These are phyloP conservation scores for Diaporthe velutina DNA, from an alignment of 2,329 filamentous ascomycete genomes.

Conservation along the genomic window DNA sequence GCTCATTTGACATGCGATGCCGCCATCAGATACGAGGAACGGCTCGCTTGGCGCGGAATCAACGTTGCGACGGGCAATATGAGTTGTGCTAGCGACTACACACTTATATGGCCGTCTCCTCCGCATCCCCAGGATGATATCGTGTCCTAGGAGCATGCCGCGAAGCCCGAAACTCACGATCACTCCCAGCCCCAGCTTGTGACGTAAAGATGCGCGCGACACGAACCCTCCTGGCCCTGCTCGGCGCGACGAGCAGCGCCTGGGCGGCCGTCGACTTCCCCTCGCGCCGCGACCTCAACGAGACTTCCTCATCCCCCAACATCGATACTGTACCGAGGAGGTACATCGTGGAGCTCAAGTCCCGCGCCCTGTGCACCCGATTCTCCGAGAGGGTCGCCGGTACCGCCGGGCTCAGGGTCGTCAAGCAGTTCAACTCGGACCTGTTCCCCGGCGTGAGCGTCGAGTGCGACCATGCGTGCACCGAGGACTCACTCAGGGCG, in stretches of 20 bases:
- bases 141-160: neutral
- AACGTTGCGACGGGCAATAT: neutral
- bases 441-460: constrained; percentile 38
- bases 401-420: constrained; percentile 1
- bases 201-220: constrained; percentile 8
- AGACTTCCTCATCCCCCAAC: neutral
- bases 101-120: neutral
- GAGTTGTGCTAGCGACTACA: neutral
- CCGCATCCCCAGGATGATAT: neutral
- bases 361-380: neutral
- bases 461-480: constrained; percentile 35
- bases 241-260: constrained; percentile 17
- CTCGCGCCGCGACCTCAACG: constrained; percentile 16
- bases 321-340: neutral
- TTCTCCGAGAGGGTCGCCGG: constrained; percentile 1
- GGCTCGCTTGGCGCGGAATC: neutral
- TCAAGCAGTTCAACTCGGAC: constrained; percentile 34
- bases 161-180: neutral
- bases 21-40: constrained; percentile 27
- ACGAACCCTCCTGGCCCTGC: constrained; percentile 3
- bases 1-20: constrained; percentile 16
- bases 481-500: constrained; percentile 26
- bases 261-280: constrained; percentile 5
- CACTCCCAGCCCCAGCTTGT: neutral
- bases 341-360: constrained; percentile 20